Evolutionary conservation across 352 stramenopile genomes (phyloP), one percentile per base, ranked within the genome.

Genomic region (Phytophthora syringae): DNA sequence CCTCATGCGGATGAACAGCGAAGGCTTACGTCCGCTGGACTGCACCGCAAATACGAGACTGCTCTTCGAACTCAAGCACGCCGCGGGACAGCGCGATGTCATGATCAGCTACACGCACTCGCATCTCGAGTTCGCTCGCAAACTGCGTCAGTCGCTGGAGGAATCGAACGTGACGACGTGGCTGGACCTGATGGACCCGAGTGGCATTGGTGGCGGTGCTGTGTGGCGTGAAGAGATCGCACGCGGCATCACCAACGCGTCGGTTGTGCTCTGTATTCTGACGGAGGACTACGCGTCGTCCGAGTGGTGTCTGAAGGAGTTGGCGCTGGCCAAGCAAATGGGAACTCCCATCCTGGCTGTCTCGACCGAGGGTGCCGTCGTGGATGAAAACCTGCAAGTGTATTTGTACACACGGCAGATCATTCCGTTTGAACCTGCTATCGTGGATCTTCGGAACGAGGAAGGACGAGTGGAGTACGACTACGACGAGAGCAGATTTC

Each of bases 71-170:
- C 72, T 93, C 44, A 93, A 93, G 61, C 78, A 67, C 9, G 82
- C 82, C 0, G 84, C 84, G 1, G 84, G 84, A 1, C 74, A 87
- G 24, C 80, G 84, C 10, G 84, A 93, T 34, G 84, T 90, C 16
- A 93, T 93, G 84, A 91, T 93, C 67, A 93, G 84, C 70, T 93
- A 93, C 67, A 93, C 84, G 37, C 84, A 93, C 57, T 86, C 84
- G 42, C 84, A 93, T 66, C 61, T 74, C 2, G 80, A 88, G 64
- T 90, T 93, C 69, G 82, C 82, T 36, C 86, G 39, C 6, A 45
- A 45, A 20, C 39, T 45, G 5, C 39, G 39, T 7, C 39, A 45
- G 18, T 45, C 39, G 1, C 39, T 45, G 3, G 39, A 45, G 18
- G 39, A 45, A 25, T 16, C 39, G 3, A 45, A 45, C 13, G 15